Evolutionary conservation across 495 filamentous ascomycete species (phyloP).

Genomic region (Neurospora tetrasperma): DNA sequence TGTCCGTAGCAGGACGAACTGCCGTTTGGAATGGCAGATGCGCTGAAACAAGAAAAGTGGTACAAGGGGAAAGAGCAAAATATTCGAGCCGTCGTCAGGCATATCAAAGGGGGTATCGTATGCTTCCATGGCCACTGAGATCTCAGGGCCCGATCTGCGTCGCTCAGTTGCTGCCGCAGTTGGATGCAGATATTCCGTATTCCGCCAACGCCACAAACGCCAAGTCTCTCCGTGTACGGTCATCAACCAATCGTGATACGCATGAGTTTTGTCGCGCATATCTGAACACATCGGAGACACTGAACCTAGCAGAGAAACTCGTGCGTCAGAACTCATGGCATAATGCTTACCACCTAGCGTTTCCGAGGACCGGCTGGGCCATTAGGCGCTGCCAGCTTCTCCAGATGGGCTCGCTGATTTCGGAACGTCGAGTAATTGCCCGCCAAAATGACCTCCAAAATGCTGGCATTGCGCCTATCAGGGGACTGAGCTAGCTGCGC

Average conservation of each 20-base stretch:
- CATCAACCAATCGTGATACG: not conserved
- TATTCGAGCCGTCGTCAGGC: not conserved
- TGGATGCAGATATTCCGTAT: not conserved
- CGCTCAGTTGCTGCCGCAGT: not conserved
- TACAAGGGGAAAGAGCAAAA: not conserved
- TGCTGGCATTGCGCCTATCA: constrained; percentile 33
- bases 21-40: not conserved
- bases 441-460: constrained; percentile 55
- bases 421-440: constrained; percentile 64
- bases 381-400: constrained; percentile 10
- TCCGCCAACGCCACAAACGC: not conserved
- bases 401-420: constrained; percentile 45
- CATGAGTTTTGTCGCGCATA: not conserved
- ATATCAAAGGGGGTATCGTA: not conserved
- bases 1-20: not conserved
- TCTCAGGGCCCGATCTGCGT: not conserved
- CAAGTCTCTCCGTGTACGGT: not conserved
- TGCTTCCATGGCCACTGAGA: not conserved
- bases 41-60: not conserved
- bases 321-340: not conserved
- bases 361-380: not conserved
- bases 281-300: not conserved
- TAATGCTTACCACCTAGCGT: not conserved
- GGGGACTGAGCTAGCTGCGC: constrained; percentile 16
- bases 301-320: not conserved